phyloP scores from a whole-genome alignment of 495 filamentous ascomycete species.

The Astrothelium macrocarpum region DNA sequence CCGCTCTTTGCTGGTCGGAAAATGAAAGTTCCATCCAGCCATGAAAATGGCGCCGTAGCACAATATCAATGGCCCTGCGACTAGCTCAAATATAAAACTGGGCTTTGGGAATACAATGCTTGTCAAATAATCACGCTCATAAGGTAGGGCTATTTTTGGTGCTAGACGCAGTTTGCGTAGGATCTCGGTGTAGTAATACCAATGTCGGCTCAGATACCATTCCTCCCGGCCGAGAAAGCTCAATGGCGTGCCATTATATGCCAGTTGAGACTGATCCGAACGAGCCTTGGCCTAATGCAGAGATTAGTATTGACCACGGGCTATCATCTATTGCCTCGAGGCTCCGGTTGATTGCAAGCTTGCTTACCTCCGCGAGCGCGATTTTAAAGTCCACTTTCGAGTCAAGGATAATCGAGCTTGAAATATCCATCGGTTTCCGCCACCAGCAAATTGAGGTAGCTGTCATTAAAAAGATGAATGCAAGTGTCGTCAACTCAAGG shows the following conservation, averaged over 20 bases:
- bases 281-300: background rate
- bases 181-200: conserved; percentile 13
- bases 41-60: conserved; percentile 13
- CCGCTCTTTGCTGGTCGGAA: conserved; percentile 13
- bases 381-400: background rate
- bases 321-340: background rate
- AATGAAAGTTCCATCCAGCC: conserved; percentile 17
- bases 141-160: background rate
- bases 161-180: conserved; percentile 8
- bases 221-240: conserved; percentile 23
- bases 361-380: background rate
- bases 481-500: conserved; percentile 24
- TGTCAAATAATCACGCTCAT: background rate
- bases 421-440: conserved; percentile 27
- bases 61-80: background rate
- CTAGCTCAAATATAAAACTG: background rate
- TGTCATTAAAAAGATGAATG: conserved; percentile 22
- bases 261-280: conserved; percentile 11
- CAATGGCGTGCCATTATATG: conserved; percentile 23
- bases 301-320: background rate
- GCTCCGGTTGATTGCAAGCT: background rate
- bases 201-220: conserved; percentile 8
- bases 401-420: conserved; percentile 11
- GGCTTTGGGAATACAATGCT: background rate
- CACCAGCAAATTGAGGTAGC: conserved; percentile 22